A percentile compares a stretch with the other conserved stretches of the same genome.
phyloP scores from a whole-genome alignment of 352 stramenopile species.

The Phytophthora meadii region DNA sequence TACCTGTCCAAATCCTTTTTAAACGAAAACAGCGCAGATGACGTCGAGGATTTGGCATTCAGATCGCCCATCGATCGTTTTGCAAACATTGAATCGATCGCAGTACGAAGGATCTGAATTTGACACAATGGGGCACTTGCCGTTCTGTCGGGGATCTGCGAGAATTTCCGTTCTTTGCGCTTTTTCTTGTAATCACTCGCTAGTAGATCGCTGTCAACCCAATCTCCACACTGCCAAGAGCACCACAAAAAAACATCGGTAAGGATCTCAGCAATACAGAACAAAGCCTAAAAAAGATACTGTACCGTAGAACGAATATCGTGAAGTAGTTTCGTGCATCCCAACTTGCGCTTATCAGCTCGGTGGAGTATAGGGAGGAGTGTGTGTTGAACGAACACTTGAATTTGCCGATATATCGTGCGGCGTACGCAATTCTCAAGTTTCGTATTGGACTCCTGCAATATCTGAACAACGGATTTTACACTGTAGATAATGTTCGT shows the following conservation, averaged over 20 bases:
- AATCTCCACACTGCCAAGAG: constrained; percentile 59
- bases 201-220: constrained; percentile 47
- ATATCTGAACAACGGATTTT: constrained; percentile 66
- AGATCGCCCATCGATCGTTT: constrained; percentile 66
- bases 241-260: neutral
- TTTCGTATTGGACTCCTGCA: constrained; percentile 40
- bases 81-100: constrained; percentile 68
- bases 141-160: constrained; percentile 38
- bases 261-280: neutral
- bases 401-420: constrained; percentile 68
- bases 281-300: neutral
- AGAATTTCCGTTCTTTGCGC: constrained; percentile 52
- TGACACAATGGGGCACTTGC: constrained; percentile 46
- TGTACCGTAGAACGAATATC: constrained; percentile 70
- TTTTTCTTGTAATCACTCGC: constrained; percentile 61
- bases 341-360: constrained; percentile 85
- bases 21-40: constrained; percentile 59
- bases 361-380: constrained; percentile 81
- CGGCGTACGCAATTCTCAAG: constrained; percentile 56
- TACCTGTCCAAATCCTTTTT: constrained; percentile 86
- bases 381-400: constrained; percentile 80
- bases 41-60: constrained; percentile 48
- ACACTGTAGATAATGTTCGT: constrained; percentile 69
- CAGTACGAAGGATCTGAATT: constrained; percentile 61
- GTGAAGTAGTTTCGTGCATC: constrained; percentile 70